Conservation (phyloP, 129 eudicot genomes). For the Flaveria bidentis region DNA sequence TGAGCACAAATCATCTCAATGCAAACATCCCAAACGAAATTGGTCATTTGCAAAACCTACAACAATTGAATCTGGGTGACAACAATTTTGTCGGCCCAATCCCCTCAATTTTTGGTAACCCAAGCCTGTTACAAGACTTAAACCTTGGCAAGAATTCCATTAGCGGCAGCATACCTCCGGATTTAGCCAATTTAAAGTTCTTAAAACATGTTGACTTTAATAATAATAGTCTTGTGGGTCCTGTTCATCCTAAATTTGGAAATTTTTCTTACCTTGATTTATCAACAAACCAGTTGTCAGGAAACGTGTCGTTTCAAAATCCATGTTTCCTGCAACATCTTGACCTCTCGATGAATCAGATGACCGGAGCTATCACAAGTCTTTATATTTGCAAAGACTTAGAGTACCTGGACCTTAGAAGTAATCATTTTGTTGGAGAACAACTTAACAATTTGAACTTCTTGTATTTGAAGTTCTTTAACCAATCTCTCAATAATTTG, state of each 20-base stretch:
- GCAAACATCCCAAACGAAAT: constrained; percentile 14
- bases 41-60: not conserved
- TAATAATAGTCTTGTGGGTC: constrained; percentile 8
- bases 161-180: not conserved
- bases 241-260: not conserved
- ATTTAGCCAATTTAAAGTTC: not conserved
- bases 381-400: not conserved
- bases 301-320: not conserved
- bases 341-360: constrained; percentile 9
- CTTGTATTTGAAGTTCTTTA: not conserved
- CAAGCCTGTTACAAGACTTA: not conserved
- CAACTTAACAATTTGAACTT: not conserved
- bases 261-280: constrained; percentile 10
- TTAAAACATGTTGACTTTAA: not conserved
- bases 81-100: constrained; percentile 11
- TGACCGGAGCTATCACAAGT: not conserved
- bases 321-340: not conserved
- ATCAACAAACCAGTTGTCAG: constrained; percentile 18
- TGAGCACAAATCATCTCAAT: not conserved
- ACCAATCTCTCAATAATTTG: not conserved
- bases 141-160: constrained; percentile 17
- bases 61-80: not conserved
- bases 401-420: not conserved
- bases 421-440: constrained; percentile 1
- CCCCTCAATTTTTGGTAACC: not conserved